phyloP scores from a whole-genome alignment of 2,329 filamentous ascomycete genomes.

The Eurotiales sp. region DNA sequence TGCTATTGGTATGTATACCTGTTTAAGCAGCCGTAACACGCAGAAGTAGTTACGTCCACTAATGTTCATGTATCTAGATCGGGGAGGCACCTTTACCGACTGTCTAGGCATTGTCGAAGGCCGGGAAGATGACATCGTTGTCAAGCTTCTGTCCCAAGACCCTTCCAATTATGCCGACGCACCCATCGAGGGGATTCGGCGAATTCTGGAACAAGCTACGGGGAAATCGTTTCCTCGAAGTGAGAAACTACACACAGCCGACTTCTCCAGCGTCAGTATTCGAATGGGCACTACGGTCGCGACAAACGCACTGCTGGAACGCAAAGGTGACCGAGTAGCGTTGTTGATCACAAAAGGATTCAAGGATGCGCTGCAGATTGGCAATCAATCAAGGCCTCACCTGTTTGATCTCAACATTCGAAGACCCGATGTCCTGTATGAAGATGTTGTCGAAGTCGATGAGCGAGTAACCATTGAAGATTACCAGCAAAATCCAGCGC shows the following conservation, averaged over 20 bases:
- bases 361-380: slow-evolving; percentile 76
- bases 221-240: slow-evolving; percentile 17
- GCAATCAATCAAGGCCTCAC: slow-evolving; percentile 80
- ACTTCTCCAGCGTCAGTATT: slow-evolving; percentile 35
- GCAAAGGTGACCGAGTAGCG: slow-evolving; percentile 79
- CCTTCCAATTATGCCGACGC: slow-evolving; percentile 25
- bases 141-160: slow-evolving; percentile 26
- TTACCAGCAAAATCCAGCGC: slow-evolving; percentile 20
- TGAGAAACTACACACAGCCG: slow-evolving; percentile 14
- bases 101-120: slow-evolving; percentile 66
- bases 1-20: slow-evolving; percentile 18
- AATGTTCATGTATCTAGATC: slow-evolving; percentile 38
- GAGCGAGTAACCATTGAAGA: slow-evolving; percentile 47
- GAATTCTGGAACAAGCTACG: slow-evolving; percentile 47
- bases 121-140: slow-evolving; percentile 21
- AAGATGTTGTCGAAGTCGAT: slow-evolving; percentile 22
- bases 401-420: slow-evolving; percentile 82
- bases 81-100: slow-evolving; percentile 89
- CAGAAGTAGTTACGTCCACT: neutral
- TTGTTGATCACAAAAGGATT: slow-evolving; percentile 82
- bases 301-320: slow-evolving; percentile 79
- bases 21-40: too few species aligned
- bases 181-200: slow-evolving; percentile 80
- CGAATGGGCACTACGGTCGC: slow-evolving; percentile 90
- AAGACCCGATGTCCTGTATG: slow-evolving; percentile 59